Base-by-base conservation (phyloP, 2,329 filamentous ascomycete genomes). In the Aspergillus puulaauensis region DNA sequence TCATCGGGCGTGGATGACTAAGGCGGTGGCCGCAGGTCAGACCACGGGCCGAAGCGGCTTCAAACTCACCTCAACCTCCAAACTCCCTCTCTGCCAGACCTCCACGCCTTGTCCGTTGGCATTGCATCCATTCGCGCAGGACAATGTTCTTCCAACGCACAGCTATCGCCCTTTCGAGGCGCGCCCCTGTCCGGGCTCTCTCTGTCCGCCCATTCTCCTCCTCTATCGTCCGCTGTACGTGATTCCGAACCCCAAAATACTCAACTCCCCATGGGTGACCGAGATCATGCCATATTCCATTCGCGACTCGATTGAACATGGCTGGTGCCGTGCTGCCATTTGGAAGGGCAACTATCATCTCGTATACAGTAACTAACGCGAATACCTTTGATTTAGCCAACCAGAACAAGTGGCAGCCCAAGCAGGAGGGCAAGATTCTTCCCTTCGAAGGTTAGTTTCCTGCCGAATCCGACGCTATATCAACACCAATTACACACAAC, bases 61-160 rank as follows among this genome's bases (percentile, higher is more conserved):
- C 72, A 71, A 73, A 73, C 68, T 72, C 68, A 71, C 70, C 69
- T 71, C 70, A 66, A 71, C 66, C 66, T 69, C 67, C 64, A 66
- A 70, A 67, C 66, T 68, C 70, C 66, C 62, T 67, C 62, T 60
- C 65, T 60, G 64, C 62, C 61, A 66, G 63, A 61, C 66, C 60
- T 68, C 66, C 59, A 62, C 64, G 61, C 55, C 61, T 63, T 56
- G 54, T 62, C 64, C 64, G 58, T 56, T 64, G 61, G 63, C 63
- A 64, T 60, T 54, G 60, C 60, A 59, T 61, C 51, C 45, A 57
- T 56, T 41, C 58, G 64, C 61, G 17, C 60, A 64, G 68, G 69
- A 73, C 69, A 71, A 80, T 79, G 79, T 80, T 78, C 73, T 73
- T 75, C 64, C 75, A 75, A 71, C 78, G 76, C 68, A 75, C 76